phyloP scores from a whole-genome alignment of 108 stramenopile genomes.

The Nitzschia sp. region DNA sequence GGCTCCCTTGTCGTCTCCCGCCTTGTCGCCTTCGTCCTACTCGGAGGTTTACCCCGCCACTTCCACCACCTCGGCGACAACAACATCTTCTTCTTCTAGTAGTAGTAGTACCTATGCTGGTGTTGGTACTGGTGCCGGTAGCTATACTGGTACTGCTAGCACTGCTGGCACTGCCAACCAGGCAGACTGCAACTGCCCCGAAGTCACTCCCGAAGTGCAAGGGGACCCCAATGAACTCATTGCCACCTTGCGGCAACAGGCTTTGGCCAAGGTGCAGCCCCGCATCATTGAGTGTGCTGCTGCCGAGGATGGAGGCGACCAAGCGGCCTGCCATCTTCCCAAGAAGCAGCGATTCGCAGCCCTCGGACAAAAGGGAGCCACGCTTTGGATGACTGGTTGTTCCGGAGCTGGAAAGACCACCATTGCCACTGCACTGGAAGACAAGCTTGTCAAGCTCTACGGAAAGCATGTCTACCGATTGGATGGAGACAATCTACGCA shows the following conservation, averaged over 20 bases:
- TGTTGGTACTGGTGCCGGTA: slow-evolving; percentile 11
- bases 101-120: slow-evolving; percentile 12
- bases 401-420: slow-evolving; percentile 95
- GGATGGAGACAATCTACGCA: slow-evolving; percentile 96
- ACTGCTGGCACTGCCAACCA: background rate
- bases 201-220: slow-evolving; percentile 24
- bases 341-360: slow-evolving; percentile 82
- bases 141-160: background rate
- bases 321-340: slow-evolving; percentile 93
- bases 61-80: background rate
- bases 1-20: background rate
- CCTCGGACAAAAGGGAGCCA: slow-evolving; percentile 93
- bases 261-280: slow-evolving; percentile 85
- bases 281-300: slow-evolving; percentile 96
- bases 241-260: slow-evolving; percentile 70
- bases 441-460: slow-evolving; percentile 85
- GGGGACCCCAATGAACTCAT: slow-evolving; percentile 43
- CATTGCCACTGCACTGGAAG: slow-evolving; percentile 96
- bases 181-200: slow-evolving; percentile 22
- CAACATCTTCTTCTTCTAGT: slow-evolving; percentile 12
- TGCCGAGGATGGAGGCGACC: slow-evolving; percentile 86
- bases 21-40: slow-evolving; percentile 1
- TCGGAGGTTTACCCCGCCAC: background rate
- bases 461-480: slow-evolving; percentile 97
- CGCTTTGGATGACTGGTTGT: slow-evolving; percentile 99